These are phyloP conservation scores for Garcia nutans DNA, from an alignment of 345 rosid genomes.

Conservation along the genomic window DNA sequence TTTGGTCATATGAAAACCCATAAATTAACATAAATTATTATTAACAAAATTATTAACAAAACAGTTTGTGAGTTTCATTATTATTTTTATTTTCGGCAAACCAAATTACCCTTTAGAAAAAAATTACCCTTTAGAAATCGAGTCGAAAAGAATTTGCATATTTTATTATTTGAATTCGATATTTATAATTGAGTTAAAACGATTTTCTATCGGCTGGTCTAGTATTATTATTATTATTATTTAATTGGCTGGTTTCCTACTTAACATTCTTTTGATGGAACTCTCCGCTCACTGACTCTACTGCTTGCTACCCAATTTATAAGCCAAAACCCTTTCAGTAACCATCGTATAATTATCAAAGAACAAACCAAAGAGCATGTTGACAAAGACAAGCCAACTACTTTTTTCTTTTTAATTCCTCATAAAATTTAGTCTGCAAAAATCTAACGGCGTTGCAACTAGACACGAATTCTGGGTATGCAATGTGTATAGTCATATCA, in stretches of 20 bases:
- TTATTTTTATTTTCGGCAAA: too few relatives aligned
- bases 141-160: too few relatives aligned
- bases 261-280: not conserved
- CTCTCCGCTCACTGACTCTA: not conserved
- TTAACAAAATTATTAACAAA: not conserved
- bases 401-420: not conserved
- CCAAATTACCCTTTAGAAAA: too few relatives aligned
- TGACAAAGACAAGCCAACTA: slow-evolving; percentile 41
- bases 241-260: too few relatives aligned
- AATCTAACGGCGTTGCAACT: slow-evolving; percentile 52
- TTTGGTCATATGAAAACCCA: not conserved
- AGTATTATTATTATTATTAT: too few relatives aligned
- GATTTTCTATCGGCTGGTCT: too few relatives aligned
- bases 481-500: slow-evolving; percentile 35
- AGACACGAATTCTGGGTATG: slow-evolving; percentile 30
- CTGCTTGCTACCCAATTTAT: not conserved
- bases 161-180: too few relatives aligned
- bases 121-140: too few relatives aligned
- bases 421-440: not conserved
- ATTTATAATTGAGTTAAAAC: too few relatives aligned
- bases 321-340: not conserved
- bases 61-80: not conserved
- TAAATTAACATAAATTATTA: too few relatives aligned
- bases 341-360: not conserved
- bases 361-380: slow-evolving; percentile 10